phyloP scores from a whole-genome alignment of 495 filamentous ascomycete species.

The Rusavskia elegans region DNA sequence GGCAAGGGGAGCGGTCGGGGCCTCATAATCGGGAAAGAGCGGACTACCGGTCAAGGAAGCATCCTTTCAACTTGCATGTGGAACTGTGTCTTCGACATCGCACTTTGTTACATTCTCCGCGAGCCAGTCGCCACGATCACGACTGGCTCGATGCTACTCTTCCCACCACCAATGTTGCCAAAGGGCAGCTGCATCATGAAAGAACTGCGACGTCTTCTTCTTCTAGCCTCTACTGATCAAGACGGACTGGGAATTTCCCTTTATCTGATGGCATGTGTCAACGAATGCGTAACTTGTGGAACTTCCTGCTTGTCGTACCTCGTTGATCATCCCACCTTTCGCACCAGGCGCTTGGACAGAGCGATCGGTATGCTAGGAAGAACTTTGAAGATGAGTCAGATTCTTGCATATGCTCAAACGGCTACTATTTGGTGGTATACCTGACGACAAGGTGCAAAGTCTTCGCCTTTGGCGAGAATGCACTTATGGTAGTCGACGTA shows the following conservation, averaged over 20 bases:
- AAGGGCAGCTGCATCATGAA: too few species aligned
- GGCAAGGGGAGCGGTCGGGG: slow-evolving; percentile 23
- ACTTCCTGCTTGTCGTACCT: slow-evolving; percentile 37
- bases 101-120: too few species aligned
- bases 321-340: slow-evolving; percentile 95
- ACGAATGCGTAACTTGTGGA: not conserved
- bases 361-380: slow-evolving; percentile 83
- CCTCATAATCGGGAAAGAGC: not conserved
- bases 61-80: too few species aligned
- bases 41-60: not conserved
- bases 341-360: slow-evolving; percentile 92
- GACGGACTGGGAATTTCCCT: slow-evolving; percentile 39
- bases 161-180: too few species aligned
- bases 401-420: not conserved
- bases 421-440: slow-evolving; percentile 15
- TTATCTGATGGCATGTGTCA: slow-evolving; percentile 41
- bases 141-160: too few species aligned
- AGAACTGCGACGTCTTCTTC: not conserved
- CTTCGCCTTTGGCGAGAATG: slow-evolving; percentile 94
- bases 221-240: slow-evolving; percentile 34
- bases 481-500: slow-evolving; percentile 99
- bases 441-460: slow-evolving; percentile 95
- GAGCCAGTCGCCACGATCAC: too few species aligned
- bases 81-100: too few species aligned
- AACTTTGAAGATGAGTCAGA: slow-evolving; percentile 42